phyloP scores from a whole-genome alignment of 2,329 filamentous ascomycete genomes.

The Phialocephala subalpina region DNA sequence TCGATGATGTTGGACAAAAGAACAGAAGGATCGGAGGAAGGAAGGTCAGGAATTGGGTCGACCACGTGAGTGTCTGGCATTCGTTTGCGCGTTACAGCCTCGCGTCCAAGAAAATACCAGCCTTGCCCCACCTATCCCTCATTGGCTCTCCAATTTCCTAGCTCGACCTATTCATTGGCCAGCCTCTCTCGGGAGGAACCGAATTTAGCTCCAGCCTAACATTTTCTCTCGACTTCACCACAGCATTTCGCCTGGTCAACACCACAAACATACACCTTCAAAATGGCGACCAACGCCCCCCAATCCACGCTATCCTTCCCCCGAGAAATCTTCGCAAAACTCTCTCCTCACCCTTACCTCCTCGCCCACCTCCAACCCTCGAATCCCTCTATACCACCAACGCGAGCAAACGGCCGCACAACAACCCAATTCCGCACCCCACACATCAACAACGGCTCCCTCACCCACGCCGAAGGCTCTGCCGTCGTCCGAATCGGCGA shows the following conservation, averaged over 20 bases:
- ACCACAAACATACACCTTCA: neutral
- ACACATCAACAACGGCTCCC: constrained; percentile 81
- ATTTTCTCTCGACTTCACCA: constrained; percentile 23
- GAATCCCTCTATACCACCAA: constrained; percentile 58
- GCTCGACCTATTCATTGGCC: constrained; percentile 17
- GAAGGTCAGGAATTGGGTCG: neutral
- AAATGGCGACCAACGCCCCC: constrained; percentile 35
- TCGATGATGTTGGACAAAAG: neutral
- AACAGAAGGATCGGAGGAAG: neutral
- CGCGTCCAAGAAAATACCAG: neutral
- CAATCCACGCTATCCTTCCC: constrained; percentile 52
- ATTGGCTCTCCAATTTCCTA: neutral
- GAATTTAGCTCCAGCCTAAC: constrained; percentile 24
- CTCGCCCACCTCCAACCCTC: constrained; percentile 82
- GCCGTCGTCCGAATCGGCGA: constrained; percentile 88
- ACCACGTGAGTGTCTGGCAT: neutral
- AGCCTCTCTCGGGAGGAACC: constrained; percentile 11
- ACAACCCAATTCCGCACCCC: constrained; percentile 74
- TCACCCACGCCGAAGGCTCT: constrained; percentile 90
- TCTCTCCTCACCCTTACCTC: constrained; percentile 88
- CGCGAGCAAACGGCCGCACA: constrained; percentile 83
- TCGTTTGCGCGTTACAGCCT: constrained; percentile 23
- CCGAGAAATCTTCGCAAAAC: constrained; percentile 82
- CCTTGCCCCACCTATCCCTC: neutral
- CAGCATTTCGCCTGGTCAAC: constrained; percentile 12